Percentiles rank a stretch among this genome's conserved stretches.
These are phyloP conservation scores for Nigrospora osmanthi DNA, from an alignment of 2,329 filamentous ascomycete genomes.

Conservation along the genomic window DNA sequence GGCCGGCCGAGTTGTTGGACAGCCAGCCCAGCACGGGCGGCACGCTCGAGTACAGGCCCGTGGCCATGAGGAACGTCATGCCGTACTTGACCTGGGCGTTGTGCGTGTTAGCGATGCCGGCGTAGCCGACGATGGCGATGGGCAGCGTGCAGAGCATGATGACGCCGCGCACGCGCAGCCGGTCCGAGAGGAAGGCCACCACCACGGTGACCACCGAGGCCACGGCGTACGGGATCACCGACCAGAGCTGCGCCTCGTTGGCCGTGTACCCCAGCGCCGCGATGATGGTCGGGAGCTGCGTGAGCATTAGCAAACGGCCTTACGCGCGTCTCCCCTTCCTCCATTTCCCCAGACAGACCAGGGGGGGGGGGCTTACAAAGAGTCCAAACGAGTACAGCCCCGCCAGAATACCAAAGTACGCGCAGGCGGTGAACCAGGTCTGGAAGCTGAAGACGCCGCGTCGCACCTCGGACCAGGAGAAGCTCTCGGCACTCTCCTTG, in stretches of 20 bases:
- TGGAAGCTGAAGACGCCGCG: constrained; percentile 54
- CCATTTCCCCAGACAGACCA: not conserved
- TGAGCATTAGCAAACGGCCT: not conserved
- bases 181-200: constrained; percentile 51
- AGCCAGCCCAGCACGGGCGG: constrained; percentile 59
- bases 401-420: constrained; percentile 52
- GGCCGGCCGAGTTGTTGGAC: constrained; percentile 59
- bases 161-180: constrained; percentile 48
- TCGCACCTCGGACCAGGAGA: constrained; percentile 53
- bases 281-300: constrained; percentile 56
- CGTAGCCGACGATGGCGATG: constrained; percentile 43
- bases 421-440: constrained; percentile 54
- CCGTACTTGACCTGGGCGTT: constrained; percentile 48
- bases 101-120: constrained; percentile 45
- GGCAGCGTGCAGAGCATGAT: constrained; percentile 57
- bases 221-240: constrained; percentile 56
- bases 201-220: constrained; percentile 47
- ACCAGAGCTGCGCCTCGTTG: constrained; percentile 54
- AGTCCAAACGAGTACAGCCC: constrained; percentile 57
- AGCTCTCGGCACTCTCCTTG: constrained; percentile 33
- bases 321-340: too few relatives aligned
- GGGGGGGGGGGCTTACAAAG: constrained; percentile 47
- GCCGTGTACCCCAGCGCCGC: constrained; percentile 45
- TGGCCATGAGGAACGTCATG: constrained; percentile 62
- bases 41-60: constrained; percentile 55